These are phyloP conservation scores for Pluteus cervinus DNA, from an alignment of 768 basidiomycete species.

Conservation along the genomic window DNA sequence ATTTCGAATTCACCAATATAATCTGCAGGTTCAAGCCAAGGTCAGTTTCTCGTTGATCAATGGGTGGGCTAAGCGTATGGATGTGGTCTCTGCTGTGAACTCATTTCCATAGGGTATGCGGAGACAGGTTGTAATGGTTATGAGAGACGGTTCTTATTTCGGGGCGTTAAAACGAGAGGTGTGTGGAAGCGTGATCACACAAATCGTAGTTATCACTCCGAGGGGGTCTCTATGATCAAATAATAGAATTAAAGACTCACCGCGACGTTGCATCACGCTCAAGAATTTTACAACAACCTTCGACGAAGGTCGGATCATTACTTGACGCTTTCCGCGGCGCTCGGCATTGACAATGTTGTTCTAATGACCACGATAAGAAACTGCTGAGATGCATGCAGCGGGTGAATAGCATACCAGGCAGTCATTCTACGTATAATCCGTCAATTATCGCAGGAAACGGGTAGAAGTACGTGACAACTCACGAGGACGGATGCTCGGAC, in stretches of 20 bases:
- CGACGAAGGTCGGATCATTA: conserved; percentile 93
- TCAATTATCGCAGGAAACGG: conserved; percentile 5
- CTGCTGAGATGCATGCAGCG: no score
- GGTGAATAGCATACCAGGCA: no score
- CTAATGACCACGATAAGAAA: no score
- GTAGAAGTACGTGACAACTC: conserved; percentile 39
- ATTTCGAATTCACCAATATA: conserved; percentile 99
- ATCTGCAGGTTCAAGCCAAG: conserved; percentile 40
- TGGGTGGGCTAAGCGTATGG: no score
- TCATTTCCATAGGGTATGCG: conserved; percentile 26
- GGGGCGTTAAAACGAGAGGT: conserved; percentile 82
- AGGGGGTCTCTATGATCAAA: conserved; percentile 12
- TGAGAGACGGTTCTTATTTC: conserved; percentile 54
- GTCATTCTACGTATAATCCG: conserved; percentile 30
- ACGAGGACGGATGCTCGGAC: conserved; percentile 85
- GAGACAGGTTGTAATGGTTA: conserved; percentile 59
- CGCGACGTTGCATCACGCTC: conserved; percentile 98
- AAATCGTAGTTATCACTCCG: conserved; percentile 87
- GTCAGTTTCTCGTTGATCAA: conserved; percentile 6
- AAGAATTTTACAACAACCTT: conserved; percentile 99
- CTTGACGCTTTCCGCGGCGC: conserved; percentile 99
- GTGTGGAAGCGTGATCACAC: conserved; percentile 53
- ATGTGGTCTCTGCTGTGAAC: conserved; percentile 58
- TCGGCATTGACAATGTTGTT: conserved; percentile 99
- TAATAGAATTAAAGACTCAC: conserved; percentile 39